Evolutionary conservation across 805 yeast genomes (phyloP).

Genomic region (Lipomyces japonicus): DNA sequence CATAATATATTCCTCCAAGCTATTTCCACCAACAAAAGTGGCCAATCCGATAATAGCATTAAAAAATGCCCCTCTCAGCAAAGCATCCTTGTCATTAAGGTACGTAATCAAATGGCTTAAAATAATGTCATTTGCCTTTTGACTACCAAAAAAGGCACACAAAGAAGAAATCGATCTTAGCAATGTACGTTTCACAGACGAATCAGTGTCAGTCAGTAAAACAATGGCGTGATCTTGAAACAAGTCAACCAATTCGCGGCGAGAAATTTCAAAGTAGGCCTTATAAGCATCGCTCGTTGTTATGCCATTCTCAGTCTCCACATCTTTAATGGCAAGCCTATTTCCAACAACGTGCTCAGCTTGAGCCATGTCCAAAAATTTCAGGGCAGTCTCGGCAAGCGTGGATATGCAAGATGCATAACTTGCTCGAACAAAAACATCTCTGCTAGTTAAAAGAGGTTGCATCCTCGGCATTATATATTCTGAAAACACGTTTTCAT

Average conservation of each 20-base stretch:
- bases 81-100: slow-evolving; percentile 70
- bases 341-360: slow-evolving; percentile 39
- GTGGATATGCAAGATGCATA: slow-evolving; percentile 72
- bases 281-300: slow-evolving; percentile 27
- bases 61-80: slow-evolving; percentile 66
- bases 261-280: slow-evolving; percentile 37
- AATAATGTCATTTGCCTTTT: slow-evolving; percentile 81
- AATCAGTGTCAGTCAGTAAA: slow-evolving; percentile 64
- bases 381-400: slow-evolving; percentile 60
- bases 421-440: slow-evolving; percentile 53
- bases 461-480: slow-evolving; percentile 71
- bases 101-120: slow-evolving; percentile 89
- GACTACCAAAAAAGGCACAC: slow-evolving; percentile 79
- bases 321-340: slow-evolving; percentile 36
- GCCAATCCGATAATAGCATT: slow-evolving; percentile 69
- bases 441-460: slow-evolving; percentile 42
- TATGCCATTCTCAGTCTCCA: slow-evolving; percentile 46
- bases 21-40: slow-evolving; percentile 72
- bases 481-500: slow-evolving; percentile 73
- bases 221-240: slow-evolving; percentile 64
- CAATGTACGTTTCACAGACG: slow-evolving; percentile 65
- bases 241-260: slow-evolving; percentile 46
- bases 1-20: slow-evolving; percentile 80
- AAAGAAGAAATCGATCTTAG: slow-evolving; percentile 69
- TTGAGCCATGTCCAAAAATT: slow-evolving; percentile 57